phyloP scores from a whole-genome alignment of 2,329 filamentous ascomycete genomes.

The Aphanoascus verrucosus region DNA sequence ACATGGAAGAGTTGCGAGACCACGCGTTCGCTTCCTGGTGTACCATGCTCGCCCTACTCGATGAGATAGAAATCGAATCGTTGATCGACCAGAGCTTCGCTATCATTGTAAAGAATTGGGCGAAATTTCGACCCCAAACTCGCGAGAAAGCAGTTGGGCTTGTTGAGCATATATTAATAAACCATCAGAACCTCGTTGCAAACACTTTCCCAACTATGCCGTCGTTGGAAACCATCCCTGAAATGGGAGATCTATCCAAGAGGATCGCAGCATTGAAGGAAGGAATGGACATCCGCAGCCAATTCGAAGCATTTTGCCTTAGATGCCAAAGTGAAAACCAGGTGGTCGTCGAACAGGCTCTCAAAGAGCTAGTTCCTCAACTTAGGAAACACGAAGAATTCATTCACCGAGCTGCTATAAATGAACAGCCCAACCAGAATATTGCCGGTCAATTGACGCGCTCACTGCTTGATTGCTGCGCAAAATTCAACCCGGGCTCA shows the following conservation, averaged over 20 bases:
- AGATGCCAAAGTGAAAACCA: slow-evolving; percentile 74
- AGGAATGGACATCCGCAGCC: slow-evolving; percentile 54
- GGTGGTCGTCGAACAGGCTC: slow-evolving; percentile 69
- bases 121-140: slow-evolving; percentile 50
- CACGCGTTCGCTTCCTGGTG: slow-evolving; percentile 77
- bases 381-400: slow-evolving; percentile 63
- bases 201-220: slow-evolving; percentile 66
- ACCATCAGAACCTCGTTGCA: slow-evolving; percentile 50
- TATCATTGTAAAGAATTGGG: slow-evolving; percentile 74
- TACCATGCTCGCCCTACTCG: slow-evolving; percentile 62
- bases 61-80: slow-evolving; percentile 65
- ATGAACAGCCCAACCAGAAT: slow-evolving; percentile 64
- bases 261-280: slow-evolving; percentile 55
- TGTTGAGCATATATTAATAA: slow-evolving; percentile 54
- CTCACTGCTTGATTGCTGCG: slow-evolving; percentile 71
- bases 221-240: slow-evolving; percentile 59
- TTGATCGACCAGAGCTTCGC: slow-evolving; percentile 85
- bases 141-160: slow-evolving; percentile 50
- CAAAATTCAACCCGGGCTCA: slow-evolving; percentile 63
- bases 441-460: slow-evolving; percentile 62
- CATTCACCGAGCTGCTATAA: slow-evolving; percentile 66
- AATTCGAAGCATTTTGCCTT: slow-evolving; percentile 59
- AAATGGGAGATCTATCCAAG: slow-evolving; percentile 56
- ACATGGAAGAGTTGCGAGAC: slow-evolving; percentile 62
- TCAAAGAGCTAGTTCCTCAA: slow-evolving; percentile 65